Percentiles rank a stretch among this genome's conserved stretches.
Evolutionary conservation across 345 rosid species (phyloP).

Genomic region (Clarkia xantiana): DNA sequence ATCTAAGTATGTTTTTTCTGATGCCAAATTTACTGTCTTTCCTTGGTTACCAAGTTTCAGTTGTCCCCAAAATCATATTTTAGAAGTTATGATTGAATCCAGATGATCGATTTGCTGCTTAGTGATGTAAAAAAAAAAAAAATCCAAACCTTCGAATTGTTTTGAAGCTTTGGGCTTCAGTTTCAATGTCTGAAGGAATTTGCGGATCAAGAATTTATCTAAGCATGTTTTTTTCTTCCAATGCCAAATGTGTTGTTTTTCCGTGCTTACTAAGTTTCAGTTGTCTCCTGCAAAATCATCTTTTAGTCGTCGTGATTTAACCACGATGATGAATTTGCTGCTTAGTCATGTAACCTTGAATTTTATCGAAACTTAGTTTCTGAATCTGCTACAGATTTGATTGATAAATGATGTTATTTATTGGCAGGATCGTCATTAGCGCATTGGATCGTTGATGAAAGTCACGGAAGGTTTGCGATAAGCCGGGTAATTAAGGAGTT

Average conservation of each 20-base stretch:
- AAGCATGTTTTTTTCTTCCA: neutral
- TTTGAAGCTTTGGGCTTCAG: too few relatives aligned
- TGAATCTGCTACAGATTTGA: neutral
- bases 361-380: too few relatives aligned
- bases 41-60: neutral
- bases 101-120: too few relatives aligned
- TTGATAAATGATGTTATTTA: neutral
- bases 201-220: neutral
- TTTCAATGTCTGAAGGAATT: neutral
- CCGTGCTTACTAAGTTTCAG: neutral
- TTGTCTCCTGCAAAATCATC: neutral
- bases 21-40: neutral
- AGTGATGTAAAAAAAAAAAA: too few relatives aligned
- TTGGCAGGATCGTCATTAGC: conserved; percentile 50
- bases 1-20: neutral
- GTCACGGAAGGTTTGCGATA: too few relatives aligned
- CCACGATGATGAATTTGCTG: too few relatives aligned
- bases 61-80: neutral
- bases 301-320: too few relatives aligned
- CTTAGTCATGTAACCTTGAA: too few relatives aligned
- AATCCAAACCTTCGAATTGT: too few relatives aligned
- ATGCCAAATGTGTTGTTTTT: neutral
- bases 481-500: too few relatives aligned
- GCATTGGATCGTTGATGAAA: conserved; percentile 58
- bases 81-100: too few relatives aligned